Evolutionary conservation across 1,284 basidiomycete species (phyloP).

Genomic region (Heterobasidion irregulare): DNA sequence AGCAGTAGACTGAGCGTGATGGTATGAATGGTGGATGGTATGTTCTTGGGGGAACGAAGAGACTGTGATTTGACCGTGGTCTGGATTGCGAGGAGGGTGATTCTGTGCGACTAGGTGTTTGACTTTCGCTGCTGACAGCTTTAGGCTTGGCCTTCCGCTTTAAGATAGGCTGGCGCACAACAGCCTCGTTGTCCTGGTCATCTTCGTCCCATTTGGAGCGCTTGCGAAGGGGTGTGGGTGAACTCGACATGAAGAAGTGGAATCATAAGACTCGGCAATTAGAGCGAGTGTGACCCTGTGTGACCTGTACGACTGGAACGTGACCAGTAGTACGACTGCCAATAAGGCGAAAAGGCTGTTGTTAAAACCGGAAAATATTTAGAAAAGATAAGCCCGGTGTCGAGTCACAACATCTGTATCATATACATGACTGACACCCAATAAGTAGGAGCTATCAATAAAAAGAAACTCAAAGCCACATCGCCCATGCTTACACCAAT

Average conservation of each 20-base stretch:
- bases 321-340: no score
- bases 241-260: constrained; percentile 1
- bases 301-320: no score
- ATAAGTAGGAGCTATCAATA: no score
- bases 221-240: constrained; percentile 43
- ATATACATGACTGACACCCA: no score
- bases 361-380: no score
- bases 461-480: no score
- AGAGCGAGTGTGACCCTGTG: no score
- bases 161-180: constrained; percentile 11
- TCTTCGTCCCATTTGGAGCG: constrained; percentile 66
- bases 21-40: constrained; percentile 70
- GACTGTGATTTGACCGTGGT: constrained; percentile 36
- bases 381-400: no score
- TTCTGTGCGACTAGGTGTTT: not conserved
- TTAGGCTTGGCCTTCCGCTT: constrained; percentile 17
- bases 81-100: constrained; percentile 8
- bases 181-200: constrained; percentile 21
- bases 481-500: not conserved
- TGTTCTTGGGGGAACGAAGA: constrained; percentile 68
- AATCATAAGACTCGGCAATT: no score
- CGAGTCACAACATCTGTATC: no score
- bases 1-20: constrained; percentile 88
- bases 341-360: no score
- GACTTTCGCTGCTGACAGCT: not conserved